Conservation (phyloP, 192 early-diverging fungal genomes). For the Geranomyces variabilis region DNA sequence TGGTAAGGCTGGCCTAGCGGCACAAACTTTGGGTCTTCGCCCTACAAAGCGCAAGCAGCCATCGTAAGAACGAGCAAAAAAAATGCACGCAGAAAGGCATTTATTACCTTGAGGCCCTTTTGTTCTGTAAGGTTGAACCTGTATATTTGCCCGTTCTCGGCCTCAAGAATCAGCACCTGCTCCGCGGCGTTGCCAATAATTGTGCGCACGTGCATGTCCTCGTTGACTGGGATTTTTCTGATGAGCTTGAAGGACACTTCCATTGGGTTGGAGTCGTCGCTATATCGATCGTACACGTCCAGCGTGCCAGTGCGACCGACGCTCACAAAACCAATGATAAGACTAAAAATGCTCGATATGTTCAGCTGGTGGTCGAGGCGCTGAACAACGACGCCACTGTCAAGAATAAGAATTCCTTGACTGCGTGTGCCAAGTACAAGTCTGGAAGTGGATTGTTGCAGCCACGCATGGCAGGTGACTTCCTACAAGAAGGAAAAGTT, state of each 20-base stretch:
- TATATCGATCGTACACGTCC: constrained; percentile 37
- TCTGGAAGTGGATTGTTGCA: constrained; percentile 18
- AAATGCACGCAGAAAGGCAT: no score
- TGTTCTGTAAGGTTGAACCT: constrained; percentile 29
- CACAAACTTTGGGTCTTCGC: constrained; percentile 44
- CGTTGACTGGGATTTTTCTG: constrained; percentile 28
- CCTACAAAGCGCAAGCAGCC: not conserved
- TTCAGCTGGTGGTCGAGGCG: not conserved
- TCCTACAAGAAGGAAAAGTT: no score
- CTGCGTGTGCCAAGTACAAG: constrained; percentile 44
- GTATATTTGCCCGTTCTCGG: constrained; percentile 37
- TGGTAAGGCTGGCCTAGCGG: constrained; percentile 51
- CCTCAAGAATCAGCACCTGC: constrained; percentile 41
- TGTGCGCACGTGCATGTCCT: constrained; percentile 26
- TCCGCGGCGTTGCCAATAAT: constrained; percentile 52
- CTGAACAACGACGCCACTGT: constrained; percentile 18
- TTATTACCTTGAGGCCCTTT: constrained; percentile 18
- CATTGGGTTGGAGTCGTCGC: constrained; percentile 2
- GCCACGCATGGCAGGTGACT: constrained; percentile 17
- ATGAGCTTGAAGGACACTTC: constrained; percentile 27
- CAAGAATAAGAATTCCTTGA: constrained; percentile 39
- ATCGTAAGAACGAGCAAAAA: not conserved
- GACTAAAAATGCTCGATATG: constrained; percentile 18
- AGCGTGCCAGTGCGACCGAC: constrained; percentile 41
- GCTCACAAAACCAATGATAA: constrained; percentile 42